Evolutionary conservation across 257 asterid genomes (phyloP).

Genomic region (Avicennia marina): DNA sequence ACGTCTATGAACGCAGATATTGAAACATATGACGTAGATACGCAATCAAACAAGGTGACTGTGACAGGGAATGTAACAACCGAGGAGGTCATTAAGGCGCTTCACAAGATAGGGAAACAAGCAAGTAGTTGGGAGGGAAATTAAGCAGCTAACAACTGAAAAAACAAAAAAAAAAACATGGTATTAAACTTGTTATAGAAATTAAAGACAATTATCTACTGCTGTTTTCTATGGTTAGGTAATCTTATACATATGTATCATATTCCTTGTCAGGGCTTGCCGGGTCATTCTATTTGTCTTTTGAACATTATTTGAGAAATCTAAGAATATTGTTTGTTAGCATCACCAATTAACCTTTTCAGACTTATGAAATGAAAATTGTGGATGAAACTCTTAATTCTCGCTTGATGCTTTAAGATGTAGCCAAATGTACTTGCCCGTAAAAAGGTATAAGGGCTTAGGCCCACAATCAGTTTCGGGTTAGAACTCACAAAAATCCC

Average conservation of each 20-base stretch:
- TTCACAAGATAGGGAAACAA: slow-evolving; percentile 78
- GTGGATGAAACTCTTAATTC: no score
- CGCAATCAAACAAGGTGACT: slow-evolving; percentile 56
- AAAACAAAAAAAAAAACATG: no score
- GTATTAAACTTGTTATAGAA: not conserved
- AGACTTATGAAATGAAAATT: no score
- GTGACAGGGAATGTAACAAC: slow-evolving; percentile 77
- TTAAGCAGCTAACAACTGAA: no score
- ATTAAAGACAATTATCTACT: not conserved
- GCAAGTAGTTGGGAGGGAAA: slow-evolving; percentile 50
- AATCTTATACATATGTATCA: not conserved
- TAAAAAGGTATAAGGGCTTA: no score
- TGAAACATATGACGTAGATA: slow-evolving; percentile 71
- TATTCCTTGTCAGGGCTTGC: not conserved
- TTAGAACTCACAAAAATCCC: no score
- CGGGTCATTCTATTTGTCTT: not conserved
- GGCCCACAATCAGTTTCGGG: no score
- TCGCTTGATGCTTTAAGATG: no score
- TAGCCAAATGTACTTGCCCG: no score
- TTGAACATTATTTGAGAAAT: not conserved
- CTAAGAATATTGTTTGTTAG: not conserved
- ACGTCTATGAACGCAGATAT: slow-evolving; percentile 46
- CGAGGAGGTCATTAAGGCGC: slow-evolving; percentile 57
- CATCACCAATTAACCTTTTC: not conserved
- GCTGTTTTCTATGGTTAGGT: not conserved